A percentile compares a stretch with the other conserved stretches of the same genome.
phyloP scores from a whole-genome alignment of 208 protist species.

The Trypanosoma boissoni region DNA sequence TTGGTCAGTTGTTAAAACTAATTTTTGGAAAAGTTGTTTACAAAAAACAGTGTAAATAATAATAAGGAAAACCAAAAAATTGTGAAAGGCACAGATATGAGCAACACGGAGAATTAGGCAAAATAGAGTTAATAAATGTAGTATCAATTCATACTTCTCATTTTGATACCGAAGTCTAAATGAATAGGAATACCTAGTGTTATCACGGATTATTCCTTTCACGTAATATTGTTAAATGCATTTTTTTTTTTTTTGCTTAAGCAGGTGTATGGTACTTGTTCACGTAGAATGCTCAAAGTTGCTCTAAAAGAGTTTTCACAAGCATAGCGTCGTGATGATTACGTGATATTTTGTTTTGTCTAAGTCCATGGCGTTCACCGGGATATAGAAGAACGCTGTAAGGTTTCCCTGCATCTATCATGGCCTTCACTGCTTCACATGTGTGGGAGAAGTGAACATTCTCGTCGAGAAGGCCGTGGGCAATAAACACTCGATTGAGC shows the following conservation, averaged over 20 bases:
- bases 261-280: not conserved
- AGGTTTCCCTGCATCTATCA: conserved; percentile 83
- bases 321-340: conserved; percentile 73
- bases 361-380: conserved; percentile 83
- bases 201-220: no score
- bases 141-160: no score
- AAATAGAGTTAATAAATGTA: no score
- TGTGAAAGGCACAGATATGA: no score
- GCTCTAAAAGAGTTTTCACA: conserved; percentile 61
- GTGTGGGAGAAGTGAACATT: conserved; percentile 93
- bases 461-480: conserved; percentile 92
- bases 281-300: conserved; percentile 26
- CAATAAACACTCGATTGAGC: conserved; percentile 85
- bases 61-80: no score
- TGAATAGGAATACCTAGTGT: no score
- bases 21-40: no score
- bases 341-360: conserved; percentile 63
- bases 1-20: not conserved
- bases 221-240: conserved; percentile 10
- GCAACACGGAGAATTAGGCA: no score
- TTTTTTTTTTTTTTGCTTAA: conserved; percentile 16
- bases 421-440: conserved; percentile 58
- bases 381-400: conserved; percentile 86
- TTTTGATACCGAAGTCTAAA: no score
- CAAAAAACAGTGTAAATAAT: no score